Conservation (phyloP, 371 early-diverging fungal species). For the Circinella minor region DNA sequence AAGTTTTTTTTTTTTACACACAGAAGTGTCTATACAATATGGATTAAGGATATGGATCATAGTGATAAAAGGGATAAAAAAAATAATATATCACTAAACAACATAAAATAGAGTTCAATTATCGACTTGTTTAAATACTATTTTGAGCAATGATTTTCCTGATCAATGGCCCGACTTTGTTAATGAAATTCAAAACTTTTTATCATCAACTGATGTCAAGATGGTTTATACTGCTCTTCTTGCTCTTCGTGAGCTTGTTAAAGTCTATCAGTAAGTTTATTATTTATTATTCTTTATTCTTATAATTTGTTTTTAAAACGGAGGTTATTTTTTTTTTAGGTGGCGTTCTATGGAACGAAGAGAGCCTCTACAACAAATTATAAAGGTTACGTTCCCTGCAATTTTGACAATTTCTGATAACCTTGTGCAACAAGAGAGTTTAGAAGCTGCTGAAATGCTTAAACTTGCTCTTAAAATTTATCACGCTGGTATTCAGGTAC, state of each 20-base stretch:
- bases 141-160: conserved; percentile 77
- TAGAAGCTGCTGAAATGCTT: conserved; percentile 84
- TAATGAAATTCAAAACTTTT: conserved; percentile 57
- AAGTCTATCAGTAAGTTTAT: conserved; percentile 73
- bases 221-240: conserved; percentile 76
- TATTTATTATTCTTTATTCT: not conserved
- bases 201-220: conserved; percentile 69
- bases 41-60: not conserved
- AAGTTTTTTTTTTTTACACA: conserved; percentile 12
- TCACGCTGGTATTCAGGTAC: conserved; percentile 68
- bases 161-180: conserved; percentile 85
- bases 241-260: conserved; percentile 79
- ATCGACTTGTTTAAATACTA: conserved; percentile 67
- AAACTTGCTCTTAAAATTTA: conserved; percentile 83
- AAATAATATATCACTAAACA: not conserved
- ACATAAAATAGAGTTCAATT: conserved; percentile 67
- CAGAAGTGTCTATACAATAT: no score
- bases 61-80: not conserved
- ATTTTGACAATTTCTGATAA: conserved; percentile 71
- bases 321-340: conserved; percentile 27
- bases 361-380: conserved; percentile 67
- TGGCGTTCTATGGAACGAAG: conserved; percentile 64
- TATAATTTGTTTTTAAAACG: not conserved
- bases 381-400: conserved; percentile 73
- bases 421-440: conserved; percentile 57